phyloP scores from a whole-genome alignment of 2,329 filamentous ascomycete genomes.

The Ascochyta pisi region DNA sequence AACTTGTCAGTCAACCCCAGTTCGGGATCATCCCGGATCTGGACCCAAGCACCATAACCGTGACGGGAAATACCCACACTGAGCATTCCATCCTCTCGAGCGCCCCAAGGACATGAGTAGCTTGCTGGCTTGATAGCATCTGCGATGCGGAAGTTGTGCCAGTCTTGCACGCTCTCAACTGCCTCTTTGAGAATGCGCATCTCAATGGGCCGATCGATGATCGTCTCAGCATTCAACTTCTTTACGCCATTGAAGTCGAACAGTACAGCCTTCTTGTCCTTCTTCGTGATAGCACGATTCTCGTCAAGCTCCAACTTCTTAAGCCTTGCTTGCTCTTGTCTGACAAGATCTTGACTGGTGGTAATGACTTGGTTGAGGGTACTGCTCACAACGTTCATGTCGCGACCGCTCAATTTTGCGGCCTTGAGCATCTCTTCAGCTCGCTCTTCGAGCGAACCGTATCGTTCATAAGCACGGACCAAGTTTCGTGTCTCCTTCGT shows the following conservation, averaged over 20 bases:
- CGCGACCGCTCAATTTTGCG: conserved; percentile 82
- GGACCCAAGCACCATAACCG: conserved; percentile 93
- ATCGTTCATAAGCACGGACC: conserved; percentile 88
- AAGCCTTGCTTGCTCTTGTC: conserved; percentile 72
- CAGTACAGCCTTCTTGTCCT: conserved; percentile 95
- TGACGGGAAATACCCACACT: conserved; percentile 91
- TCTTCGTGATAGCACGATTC: conserved; percentile 88
- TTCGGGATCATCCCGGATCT: conserved; percentile 90
- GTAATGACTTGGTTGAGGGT: conserved; percentile 81
- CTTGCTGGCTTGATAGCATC: conserved; percentile 92
- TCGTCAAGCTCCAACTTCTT: conserved; percentile 71
- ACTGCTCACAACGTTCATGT: conserved; percentile 77
- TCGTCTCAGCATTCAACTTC: conserved; percentile 93
- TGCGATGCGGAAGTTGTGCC: conserved; percentile 80
- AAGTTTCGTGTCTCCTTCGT: conserved; percentile 94
- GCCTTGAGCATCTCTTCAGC: conserved; percentile 86
- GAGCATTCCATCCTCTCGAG: conserved; percentile 95
- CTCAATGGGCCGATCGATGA: conserved; percentile 88
- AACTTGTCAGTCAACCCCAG: conserved; percentile 88
- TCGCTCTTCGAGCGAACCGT: conserved; percentile 87
- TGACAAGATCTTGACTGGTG: conserved; percentile 71
- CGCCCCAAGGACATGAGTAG: conserved; percentile 91
- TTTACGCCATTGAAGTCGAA: conserved; percentile 95
- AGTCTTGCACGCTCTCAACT: conserved; percentile 69
- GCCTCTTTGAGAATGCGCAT: conserved; percentile 83